Base-by-base conservation (phyloP, 2,329 filamentous ascomycete genomes). In the Ophiostoma triangulosporum region DNA sequence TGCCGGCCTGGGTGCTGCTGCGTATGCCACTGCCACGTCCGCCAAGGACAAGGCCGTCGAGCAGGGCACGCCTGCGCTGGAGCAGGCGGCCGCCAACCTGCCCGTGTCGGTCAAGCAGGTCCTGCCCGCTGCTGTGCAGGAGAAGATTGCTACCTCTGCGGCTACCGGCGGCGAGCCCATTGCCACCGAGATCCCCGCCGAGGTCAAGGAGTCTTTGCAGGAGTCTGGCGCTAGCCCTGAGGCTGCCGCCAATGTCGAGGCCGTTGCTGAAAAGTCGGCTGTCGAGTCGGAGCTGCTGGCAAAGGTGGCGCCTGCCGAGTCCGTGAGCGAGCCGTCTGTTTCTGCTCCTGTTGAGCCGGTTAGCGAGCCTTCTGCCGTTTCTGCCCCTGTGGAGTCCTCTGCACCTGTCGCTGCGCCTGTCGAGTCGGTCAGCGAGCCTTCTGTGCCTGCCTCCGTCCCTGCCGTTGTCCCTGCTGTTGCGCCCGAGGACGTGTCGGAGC, bases 231-330 rank as follows among this genome's bases (percentile, higher is more conserved):
- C 74, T 62, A 73, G 71, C 57, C 83, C 86, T 8, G 88, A 93
- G 68, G 87, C 87, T 32, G 78, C 84, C 33, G 76, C 77, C 53
- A 84, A 81, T 66, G 71, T 79, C 1, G 74, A 75, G 53, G 84
- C 82, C 17, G 85, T 93, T 6, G 70, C 77, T 57, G 86, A 90
- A 61, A 93, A 93, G 77, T 80, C 78, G 65, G 75, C 73, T 9
- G 74, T 89, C 5, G 88, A 94, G 70, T 67, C 78, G 26, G 84
- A 95, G 69, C 73, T 94, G 8, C 71, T 89, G 48, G 74, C 79
- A 59, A 78, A 85, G 65, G 74, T 82, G 57, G 24, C 40, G 3
- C 33, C 43, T 5, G 26, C 29, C 26, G 43, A 46, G 32, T 45
- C 50, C 29, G 45, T 58, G 14, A 8, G 57, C 51, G 55, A 63